Evolutionary conservation across 2,329 filamentous ascomycete genomes (phyloP).

Genomic region (Pseudogymnoascus destructans): DNA sequence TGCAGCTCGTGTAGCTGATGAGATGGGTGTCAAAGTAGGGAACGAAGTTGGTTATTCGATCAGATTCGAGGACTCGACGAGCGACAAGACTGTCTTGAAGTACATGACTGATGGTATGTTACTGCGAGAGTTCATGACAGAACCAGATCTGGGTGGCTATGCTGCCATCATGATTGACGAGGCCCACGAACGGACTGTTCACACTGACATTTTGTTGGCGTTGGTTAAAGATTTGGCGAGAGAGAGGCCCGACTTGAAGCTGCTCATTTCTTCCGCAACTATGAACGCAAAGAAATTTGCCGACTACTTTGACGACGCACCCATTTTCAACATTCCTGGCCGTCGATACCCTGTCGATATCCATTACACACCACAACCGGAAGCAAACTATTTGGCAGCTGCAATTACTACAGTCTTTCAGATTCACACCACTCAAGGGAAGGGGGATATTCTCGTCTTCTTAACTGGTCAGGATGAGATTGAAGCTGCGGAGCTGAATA

Average conservation of each 20-base stretch:
- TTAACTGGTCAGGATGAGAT: conserved; percentile 95
- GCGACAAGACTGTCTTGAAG: conserved; percentile 81
- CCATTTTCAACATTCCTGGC: conserved; percentile 90
- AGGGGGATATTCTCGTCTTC: conserved; percentile 87
- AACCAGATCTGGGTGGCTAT: conserved; percentile 71
- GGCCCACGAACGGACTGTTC: conserved; percentile 84
- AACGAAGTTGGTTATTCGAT: conserved; percentile 91
- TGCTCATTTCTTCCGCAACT: conserved; percentile 87
- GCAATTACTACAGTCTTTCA: conserved; percentile 91
- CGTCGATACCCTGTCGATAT: conserved; percentile 81
- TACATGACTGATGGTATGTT: conserved; percentile 98
- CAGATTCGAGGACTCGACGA: conserved; percentile 85
- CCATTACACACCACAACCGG: conserved; percentile 78
- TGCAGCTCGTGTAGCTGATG: conserved; percentile 87
- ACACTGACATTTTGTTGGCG: conserved; percentile 80
- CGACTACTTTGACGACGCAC: conserved; percentile 79
- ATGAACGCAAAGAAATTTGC: conserved; percentile 91
- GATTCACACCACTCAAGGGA: conserved; percentile 75
- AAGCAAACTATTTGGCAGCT: conserved; percentile 85
- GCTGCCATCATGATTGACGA: conserved; percentile 93
- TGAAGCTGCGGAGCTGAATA: conserved; percentile 69
- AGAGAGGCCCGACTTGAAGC: conserved; percentile 70
- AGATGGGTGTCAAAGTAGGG: conserved; percentile 80
- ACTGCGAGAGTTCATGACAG: conserved; percentile 76
- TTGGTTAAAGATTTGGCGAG: conserved; percentile 79